These are phyloP conservation scores for Debaryomyces udenii DNA, from an alignment of 1,139 yeast species.

Conservation along the genomic window DNA sequence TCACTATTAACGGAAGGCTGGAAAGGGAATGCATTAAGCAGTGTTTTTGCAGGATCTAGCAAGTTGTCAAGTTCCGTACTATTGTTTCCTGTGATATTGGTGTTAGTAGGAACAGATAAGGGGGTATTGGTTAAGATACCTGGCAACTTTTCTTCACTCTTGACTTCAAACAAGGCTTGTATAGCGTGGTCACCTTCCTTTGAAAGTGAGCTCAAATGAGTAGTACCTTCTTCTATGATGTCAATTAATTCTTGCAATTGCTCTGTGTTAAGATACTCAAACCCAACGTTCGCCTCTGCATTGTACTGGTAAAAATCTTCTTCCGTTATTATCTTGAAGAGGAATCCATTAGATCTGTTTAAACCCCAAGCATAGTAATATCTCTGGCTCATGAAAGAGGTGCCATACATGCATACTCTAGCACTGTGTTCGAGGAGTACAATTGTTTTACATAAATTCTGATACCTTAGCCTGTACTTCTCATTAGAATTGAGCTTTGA, in stretches of 20 bases:
- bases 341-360: constrained; percentile 29
- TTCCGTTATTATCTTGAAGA: constrained; percentile 23
- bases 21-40: background rate
- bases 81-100: too few relatives aligned
- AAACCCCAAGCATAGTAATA: constrained; percentile 57
- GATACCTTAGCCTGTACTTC: constrained; percentile 1
- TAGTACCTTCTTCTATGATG: background rate
- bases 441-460: constrained; percentile 9
- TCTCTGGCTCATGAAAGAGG: constrained; percentile 29
- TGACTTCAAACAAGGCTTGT: constrained; percentile 1
- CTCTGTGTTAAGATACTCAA: constrained; percentile 3
- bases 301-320: constrained; percentile 22
- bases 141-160: background rate
- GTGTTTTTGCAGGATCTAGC: too few relatives aligned
- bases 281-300: background rate
- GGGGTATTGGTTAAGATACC: background rate
- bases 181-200: background rate
- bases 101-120: too few relatives aligned
- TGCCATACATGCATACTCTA: constrained; percentile 14
- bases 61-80: too few relatives aligned
- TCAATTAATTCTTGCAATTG: constrained; percentile 8
- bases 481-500: background rate
- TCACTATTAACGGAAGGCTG: background rate
- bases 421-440: constrained; percentile 13
- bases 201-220: background rate